Conservation (phyloP, 1,139 yeast species). For the Protomyces inouyei region DNA sequence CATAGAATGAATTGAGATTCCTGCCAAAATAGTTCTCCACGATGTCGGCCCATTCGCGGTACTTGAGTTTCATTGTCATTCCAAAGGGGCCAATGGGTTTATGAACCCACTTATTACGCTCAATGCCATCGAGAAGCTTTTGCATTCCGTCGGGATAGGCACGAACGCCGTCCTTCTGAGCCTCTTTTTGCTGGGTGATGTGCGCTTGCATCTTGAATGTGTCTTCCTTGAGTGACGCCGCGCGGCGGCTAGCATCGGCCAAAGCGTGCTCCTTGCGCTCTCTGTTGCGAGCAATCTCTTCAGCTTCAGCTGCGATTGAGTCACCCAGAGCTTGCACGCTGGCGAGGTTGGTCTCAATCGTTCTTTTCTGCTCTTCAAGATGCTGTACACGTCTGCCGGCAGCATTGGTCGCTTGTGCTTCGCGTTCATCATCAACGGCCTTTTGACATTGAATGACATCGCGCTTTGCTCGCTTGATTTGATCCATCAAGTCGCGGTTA, state of each 20-base stretch:
- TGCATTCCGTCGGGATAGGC: conserved; percentile 52
- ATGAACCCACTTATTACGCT: conserved; percentile 42
- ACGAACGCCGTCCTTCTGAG: conserved; percentile 34
- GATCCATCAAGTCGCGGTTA: conserved; percentile 7
- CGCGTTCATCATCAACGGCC: conserved; percentile 3
- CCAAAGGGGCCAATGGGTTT: conserved; percentile 87
- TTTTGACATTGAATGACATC: conserved; percentile 1
- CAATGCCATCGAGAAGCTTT: conserved; percentile 46
- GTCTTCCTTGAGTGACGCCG: background rate
- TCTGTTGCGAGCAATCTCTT: background rate
- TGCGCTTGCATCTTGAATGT: background rate
- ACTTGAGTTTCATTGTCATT: conserved; percentile 53
- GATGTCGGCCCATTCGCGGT: conserved; percentile 56
- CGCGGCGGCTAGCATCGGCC: background rate
- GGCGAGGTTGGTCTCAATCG: background rate
- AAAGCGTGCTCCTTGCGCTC: background rate
- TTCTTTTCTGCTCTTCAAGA: conserved; percentile 28
- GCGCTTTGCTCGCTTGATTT: conserved; percentile 9
- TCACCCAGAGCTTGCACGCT: conserved; percentile 42
- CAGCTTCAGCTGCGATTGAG: background rate
- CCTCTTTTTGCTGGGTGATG: conserved; percentile 31
- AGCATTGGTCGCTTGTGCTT: conserved; percentile 15
- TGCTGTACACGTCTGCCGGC: conserved; percentile 6
- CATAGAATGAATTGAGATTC: conserved; percentile 61
- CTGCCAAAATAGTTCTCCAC: conserved; percentile 53